Base-by-base conservation (phyloP, 2,329 filamentous ascomycete species). In the Purpureocillium lavendulum region DNA sequence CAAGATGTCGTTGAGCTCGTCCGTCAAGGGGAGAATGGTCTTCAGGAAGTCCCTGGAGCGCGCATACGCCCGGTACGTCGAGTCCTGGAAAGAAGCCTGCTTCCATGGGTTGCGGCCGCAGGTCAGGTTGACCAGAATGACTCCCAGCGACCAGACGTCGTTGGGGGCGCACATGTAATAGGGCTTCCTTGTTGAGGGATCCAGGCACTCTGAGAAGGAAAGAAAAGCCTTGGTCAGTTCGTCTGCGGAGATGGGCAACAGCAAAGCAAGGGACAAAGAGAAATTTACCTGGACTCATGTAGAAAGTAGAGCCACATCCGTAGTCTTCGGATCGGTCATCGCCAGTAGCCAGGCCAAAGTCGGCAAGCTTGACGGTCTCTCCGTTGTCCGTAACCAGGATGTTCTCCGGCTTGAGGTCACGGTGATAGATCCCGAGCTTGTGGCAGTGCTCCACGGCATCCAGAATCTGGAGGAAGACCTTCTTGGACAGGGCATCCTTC, bases 51-150 rank as follows among this genome's bases (percentile, higher is more conserved):
- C 82, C 45, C 80, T 79, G 57, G 88, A 87, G 69, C 83, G 83
- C 52, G 85, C 76, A 66, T 85, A 97, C 40, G 89, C 89, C 55
- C 84, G 80, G 75, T 97, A 98, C 34, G 92, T 97, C 48, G 87
- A 87, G 64, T 98, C 92, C 61, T 95, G 87, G 51, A 80, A 71
- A 11, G 88, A 95, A 45, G 92, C 92, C 60, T 92, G 84, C 69
- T 97, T 97, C 92, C 92, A 98, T 43, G 92, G 92, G 66, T 98
- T 98, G 61, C 92, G 87, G 58, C 92, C 92, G 67, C 92, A 98
- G 38, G 88, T 94, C 50, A 98, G 73, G 70, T 98, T 98, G 54
- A 98, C 88, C 45, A 98, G 75, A 59, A 98, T 95, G 39, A 98
- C 90, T 51, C 92, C 92, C n/a, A 98, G 76, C 56, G 86, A 90